These are phyloP conservation scores for Rhodomyrtus psidioides DNA, from an alignment of 441 rosid species.

Conservation along the genomic window DNA sequence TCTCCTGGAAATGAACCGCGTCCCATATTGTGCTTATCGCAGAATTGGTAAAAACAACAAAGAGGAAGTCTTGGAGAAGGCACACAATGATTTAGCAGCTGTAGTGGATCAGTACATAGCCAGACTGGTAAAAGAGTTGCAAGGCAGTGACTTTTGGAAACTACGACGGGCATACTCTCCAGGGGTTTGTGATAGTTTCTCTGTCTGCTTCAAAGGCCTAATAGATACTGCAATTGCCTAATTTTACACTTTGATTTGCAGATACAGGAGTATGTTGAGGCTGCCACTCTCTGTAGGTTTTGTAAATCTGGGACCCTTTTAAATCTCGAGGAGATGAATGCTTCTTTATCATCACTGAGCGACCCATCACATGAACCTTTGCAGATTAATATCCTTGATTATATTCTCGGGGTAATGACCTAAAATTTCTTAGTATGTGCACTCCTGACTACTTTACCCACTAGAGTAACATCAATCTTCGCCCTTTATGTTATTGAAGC, in stretches of 20 bases:
- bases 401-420: constrained; percentile 69
- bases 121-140: constrained; percentile 68
- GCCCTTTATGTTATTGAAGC: no score
- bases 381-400: constrained; percentile 82
- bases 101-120: constrained; percentile 53
- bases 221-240: background rate
- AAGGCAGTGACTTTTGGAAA: constrained; percentile 93
- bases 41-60: constrained; percentile 67
- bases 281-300: constrained; percentile 81
- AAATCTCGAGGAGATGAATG: constrained; percentile 73
- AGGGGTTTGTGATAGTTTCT: constrained; percentile 40
- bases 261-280: constrained; percentile 95
- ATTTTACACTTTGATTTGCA: constrained; percentile 20
- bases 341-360: constrained; percentile 44
- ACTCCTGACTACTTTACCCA: background rate
- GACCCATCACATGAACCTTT: constrained; percentile 65
- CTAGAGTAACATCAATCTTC: no score
- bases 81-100: constrained; percentile 68
- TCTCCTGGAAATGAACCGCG: background rate
- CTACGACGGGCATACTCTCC: constrained; percentile 87
- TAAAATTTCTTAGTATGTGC: background rate
- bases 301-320: constrained; percentile 63
- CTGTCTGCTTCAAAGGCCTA: constrained; percentile 3
- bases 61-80: constrained; percentile 73
- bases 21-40: background rate